These are phyloP conservation scores for Candolleomyces eurysporus DNA, from an alignment of 768 basidiomycete genomes.

Conservation along the genomic window DNA sequence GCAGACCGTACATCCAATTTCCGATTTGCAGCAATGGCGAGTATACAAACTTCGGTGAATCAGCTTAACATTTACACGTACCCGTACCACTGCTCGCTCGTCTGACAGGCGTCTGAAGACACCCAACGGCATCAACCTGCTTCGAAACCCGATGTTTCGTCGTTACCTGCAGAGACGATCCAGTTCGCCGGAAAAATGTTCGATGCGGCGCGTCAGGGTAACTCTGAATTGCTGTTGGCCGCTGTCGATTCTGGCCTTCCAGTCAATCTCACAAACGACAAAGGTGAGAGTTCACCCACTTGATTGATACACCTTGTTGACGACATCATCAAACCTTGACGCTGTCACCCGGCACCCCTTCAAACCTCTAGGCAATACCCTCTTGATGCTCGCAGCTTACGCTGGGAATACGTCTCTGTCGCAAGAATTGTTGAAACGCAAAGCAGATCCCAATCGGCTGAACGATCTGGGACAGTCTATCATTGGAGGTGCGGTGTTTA, in stretches of 20 bases:
- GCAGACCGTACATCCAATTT: no score
- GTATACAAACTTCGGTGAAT: no score
- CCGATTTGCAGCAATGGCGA: no score
- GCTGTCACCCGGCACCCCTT: no score
- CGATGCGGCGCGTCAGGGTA: slow-evolving; percentile 66
- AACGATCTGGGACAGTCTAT: slow-evolving; percentile 76
- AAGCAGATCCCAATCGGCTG: slow-evolving; percentile 63
- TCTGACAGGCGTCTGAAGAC: no score
- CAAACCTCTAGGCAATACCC: slow-evolving; percentile 58
- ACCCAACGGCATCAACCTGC: background rate
- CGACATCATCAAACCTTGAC: background rate
- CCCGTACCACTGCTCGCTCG: no score
- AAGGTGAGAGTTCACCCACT: slow-evolving; percentile 40
- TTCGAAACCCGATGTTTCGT: slow-evolving; percentile 15
- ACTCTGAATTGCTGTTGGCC: slow-evolving; percentile 48
- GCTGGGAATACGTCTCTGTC: slow-evolving; percentile 59
- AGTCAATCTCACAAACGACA: slow-evolving; percentile 66
- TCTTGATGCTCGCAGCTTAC: slow-evolving; percentile 79
- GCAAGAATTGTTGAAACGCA: slow-evolving; percentile 49
- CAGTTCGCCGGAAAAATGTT: slow-evolving; percentile 72
- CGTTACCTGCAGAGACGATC: slow-evolving; percentile 41
- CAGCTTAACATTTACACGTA: no score
- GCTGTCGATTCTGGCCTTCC: slow-evolving; percentile 72
- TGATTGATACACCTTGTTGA: background rate
- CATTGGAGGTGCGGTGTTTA: slow-evolving; percentile 77